These are phyloP conservation scores for Acer yangbiense DNA, from an alignment of 345 rosid genomes.

Conservation along the genomic window DNA sequence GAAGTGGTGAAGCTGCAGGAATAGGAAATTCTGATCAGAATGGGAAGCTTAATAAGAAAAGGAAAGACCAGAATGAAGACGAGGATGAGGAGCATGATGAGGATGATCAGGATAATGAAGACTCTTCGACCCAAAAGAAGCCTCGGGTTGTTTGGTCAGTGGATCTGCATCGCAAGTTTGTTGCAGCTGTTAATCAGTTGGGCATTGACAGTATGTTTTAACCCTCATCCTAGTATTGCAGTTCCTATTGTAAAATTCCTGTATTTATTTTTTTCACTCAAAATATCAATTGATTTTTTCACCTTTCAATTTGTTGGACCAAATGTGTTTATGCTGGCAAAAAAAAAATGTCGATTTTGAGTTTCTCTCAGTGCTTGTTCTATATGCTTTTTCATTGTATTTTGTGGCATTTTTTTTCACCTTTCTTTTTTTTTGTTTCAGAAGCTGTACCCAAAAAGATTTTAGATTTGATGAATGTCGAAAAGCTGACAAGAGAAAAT, in stretches of 20 bases:
- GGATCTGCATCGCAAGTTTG: slow-evolving; percentile 78
- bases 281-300: not conserved
- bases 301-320: not conserved
- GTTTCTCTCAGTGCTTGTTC: not conserved
- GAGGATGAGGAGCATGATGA: slow-evolving; percentile 70
- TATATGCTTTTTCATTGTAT: not conserved
- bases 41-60: slow-evolving; percentile 58
- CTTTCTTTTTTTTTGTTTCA: slow-evolving; percentile 35
- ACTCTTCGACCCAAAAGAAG: slow-evolving; percentile 70
- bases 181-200: slow-evolving; percentile 70
- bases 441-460: slow-evolving; percentile 98
- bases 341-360: not conserved
- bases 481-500: slow-evolving; percentile 84
- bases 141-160: slow-evolving; percentile 86
- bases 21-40: slow-evolving; percentile 48
- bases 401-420: not conserved
- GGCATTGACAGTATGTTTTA: slow-evolving; percentile 76
- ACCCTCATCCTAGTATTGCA: slow-evolving; percentile 1
- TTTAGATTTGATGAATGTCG: slow-evolving; percentile 91
- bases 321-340: not conserved
- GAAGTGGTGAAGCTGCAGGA: slow-evolving; percentile 33
- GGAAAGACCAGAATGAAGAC: slow-evolving; percentile 80
- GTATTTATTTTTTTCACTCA: not conserved
- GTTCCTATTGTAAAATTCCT: too few species aligned
- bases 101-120: slow-evolving; percentile 48